Base-by-base conservation (phyloP, 768 basidiomycete species). In the Trichaptum fuscoviolaceum region DNA sequence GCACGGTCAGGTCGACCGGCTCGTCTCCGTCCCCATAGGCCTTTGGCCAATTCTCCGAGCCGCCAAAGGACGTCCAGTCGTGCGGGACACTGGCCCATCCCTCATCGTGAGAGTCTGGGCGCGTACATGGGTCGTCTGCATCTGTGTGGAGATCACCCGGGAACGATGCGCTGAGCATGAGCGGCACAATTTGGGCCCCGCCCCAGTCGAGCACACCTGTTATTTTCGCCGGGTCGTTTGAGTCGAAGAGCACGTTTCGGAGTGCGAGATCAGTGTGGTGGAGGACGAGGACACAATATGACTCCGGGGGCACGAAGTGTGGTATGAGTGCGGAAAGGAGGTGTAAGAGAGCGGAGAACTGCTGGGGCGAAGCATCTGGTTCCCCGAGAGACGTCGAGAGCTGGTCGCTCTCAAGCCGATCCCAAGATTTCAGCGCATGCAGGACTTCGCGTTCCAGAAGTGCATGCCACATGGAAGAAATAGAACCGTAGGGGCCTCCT, bases 221-320 rank as follows among this genome's bases (percentile, higher is more conserved):
- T 35, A 67, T 64, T 27, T 64, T 67, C 42, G 42, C 35, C 24
- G 35, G 63, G 60, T 66, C 59, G 27, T 64, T 17, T n/a, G 27
- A 25, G 42, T 66, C 65, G 24, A 66, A 60, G n/a, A 66, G 34
- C 0, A 66, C 52, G 65, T 66, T 66, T 2, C 65, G 65, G 23
- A 66, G 60, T 17, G 65, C 65, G n/a, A 66, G 60, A 25, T 66
- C 65, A n/a, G 65, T 62, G 18, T 66, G 65, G 26, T 66, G 65
- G 20, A 66, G 60, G 17, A 66, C 65, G 20, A 66, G 52, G 65
- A 17, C 12, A 34, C n/a, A 15, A 36, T 66, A 66, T 10, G 57
- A 5, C 17, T 18, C 34, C 27, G 65, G 65, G 0, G 60, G 30
- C 8, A 64, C 52, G 30, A 66, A 66, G 60, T 66, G 34, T 27